Evolutionary conservation across 192 early-diverging fungal genomes (phyloP).

Genomic region (Linnemannia exigua): DNA sequence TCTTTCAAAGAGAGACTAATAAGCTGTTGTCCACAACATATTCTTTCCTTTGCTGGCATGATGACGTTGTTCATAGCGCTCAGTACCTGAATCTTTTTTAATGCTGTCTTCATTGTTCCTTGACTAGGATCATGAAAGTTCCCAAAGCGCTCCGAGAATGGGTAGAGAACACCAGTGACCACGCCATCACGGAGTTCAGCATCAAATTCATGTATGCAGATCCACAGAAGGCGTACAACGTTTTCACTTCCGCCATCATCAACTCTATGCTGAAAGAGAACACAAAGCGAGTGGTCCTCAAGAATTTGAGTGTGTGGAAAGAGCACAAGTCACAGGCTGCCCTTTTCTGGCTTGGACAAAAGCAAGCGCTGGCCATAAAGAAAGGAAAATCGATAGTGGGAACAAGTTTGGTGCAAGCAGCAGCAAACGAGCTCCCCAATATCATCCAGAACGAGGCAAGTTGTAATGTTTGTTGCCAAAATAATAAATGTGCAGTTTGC

Average conservation of each 20-base stretch:
- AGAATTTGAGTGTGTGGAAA: slow-evolving; percentile 7
- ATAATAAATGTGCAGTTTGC: not conserved
- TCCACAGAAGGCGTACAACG: slow-evolving; percentile 8
- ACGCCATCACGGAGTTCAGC: slow-evolving; percentile 10
- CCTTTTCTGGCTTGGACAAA: slow-evolving; percentile 18
- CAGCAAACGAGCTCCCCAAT: slow-evolving; percentile 24
- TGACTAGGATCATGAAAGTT: slow-evolving; percentile 10
- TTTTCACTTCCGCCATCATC: slow-evolving; percentile 14
- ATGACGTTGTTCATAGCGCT: too few relatives aligned
- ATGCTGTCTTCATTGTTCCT: not conserved
- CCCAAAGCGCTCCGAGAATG: not conserved
- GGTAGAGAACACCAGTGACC: not conserved
- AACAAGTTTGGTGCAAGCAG: slow-evolving; percentile 24
- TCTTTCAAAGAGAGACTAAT: too few relatives aligned
- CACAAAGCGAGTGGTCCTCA: slow-evolving; percentile 10
- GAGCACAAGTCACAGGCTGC: slow-evolving; percentile 1
- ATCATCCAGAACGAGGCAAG: slow-evolving; percentile 11
- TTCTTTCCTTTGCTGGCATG: too few relatives aligned
- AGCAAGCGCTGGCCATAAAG: slow-evolving; percentile 17
- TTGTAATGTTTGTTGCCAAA: not conserved
- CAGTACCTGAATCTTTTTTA: too few relatives aligned
- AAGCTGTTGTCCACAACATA: too few relatives aligned
- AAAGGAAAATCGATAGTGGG: slow-evolving; percentile 19
- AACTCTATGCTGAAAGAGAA: slow-evolving; percentile 1
- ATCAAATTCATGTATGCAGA: slow-evolving; percentile 14